Percentiles rank a stretch among this genome's conserved stretches.
Evolutionary conservation across 441 rosid species (phyloP).

Genomic region (Arabidopsis lyrata): DNA sequence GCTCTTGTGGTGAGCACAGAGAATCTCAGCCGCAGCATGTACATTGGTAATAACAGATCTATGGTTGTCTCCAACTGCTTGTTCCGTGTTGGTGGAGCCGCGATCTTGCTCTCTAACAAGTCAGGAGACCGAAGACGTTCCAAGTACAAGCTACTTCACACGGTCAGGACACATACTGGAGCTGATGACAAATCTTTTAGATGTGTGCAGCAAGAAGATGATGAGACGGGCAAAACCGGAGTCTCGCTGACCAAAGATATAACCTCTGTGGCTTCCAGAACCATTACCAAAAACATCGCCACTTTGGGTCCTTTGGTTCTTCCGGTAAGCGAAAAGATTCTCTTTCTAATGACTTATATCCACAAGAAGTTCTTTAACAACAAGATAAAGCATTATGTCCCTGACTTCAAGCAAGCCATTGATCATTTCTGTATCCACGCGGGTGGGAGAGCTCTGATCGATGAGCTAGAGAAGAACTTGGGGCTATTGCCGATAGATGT

Average conservation of each 20-base stretch:
- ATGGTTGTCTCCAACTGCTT: slow-evolving; percentile 40
- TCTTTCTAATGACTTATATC: slow-evolving; percentile 18
- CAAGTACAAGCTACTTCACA: slow-evolving; percentile 41
- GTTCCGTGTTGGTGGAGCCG: slow-evolving; percentile 46
- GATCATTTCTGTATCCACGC: slow-evolving; percentile 45
- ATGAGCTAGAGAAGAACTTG: slow-evolving; percentile 37
- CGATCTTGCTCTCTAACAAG: slow-evolving; percentile 43
- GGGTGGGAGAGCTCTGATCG: slow-evolving; percentile 39
- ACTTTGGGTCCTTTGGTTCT: slow-evolving; percentile 44
- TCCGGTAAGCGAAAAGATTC: slow-evolving; percentile 38
- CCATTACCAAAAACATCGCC: slow-evolving; percentile 38
- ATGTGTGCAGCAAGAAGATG: slow-evolving; percentile 44
- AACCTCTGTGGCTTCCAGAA: slow-evolving; percentile 30
- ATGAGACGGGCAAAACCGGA: slow-evolving; percentile 21
- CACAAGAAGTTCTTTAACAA: slow-evolving; percentile 30
- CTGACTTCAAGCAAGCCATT: slow-evolving; percentile 41
- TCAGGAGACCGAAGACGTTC: slow-evolving; percentile 31
- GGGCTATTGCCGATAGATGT: slow-evolving; percentile 27
- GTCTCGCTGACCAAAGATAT: slow-evolving; percentile 39
- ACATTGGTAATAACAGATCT: slow-evolving; percentile 36
- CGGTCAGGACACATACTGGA: slow-evolving; percentile 44
- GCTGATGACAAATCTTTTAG: slow-evolving; percentile 44
- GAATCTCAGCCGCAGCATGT: slow-evolving; percentile 39
- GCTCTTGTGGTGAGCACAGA: slow-evolving; percentile 49
- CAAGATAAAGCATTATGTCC: slow-evolving; percentile 33